Base-by-base conservation (phyloP, 2,329 filamentous ascomycete genomes). In the Bipolaris zeicola region DNA sequence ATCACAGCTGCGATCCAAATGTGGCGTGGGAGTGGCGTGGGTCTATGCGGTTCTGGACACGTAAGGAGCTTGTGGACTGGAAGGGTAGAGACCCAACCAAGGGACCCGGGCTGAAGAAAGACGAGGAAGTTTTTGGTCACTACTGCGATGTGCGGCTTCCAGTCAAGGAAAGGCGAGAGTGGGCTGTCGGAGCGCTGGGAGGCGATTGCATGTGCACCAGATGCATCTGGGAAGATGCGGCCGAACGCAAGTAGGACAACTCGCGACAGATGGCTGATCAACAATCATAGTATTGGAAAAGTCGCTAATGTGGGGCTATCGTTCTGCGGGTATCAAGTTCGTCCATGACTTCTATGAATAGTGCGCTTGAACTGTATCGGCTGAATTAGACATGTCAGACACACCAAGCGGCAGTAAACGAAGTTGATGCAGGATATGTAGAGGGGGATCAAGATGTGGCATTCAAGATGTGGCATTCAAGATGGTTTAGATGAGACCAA, bases 1-100 rank as follows among this genome's bases (percentile, higher is more conserved):
- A 99, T 70, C 95, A 99, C 74, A 92, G 92, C 74, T 99, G 95
- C 77, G 88, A 96, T 72, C 95, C 95, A 7, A 97, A 96, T 74
- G 92, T 98, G 37, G 85, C 85, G 3, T 99, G 95, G 95, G 91
- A 96, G 69, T 97, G 93, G 91, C 87, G 89, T 26, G 90, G 90
- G 1, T 84, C 83, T 50, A 93, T 95, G 83, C 84, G 85, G 34
- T 85, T 95, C 57, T 86, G 81, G 80, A 85, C 86, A 2, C 80
- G 87, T 6, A 80, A 86, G 60, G 78, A 82, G 61, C 79, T 85
- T 36, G 80, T 89, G 4, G 77, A 83, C 5, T 83, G 83, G 71
- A 65, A 72, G 34, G 76, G 72, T 7, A 66, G 68, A 42, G 63
- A 69, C 57, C 59, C 66, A 68, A 64, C 42, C 53, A 62, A 54